phyloP scores from a whole-genome alignment of 352 stramenopile genomes.

The Phytophthora idaei region DNA sequence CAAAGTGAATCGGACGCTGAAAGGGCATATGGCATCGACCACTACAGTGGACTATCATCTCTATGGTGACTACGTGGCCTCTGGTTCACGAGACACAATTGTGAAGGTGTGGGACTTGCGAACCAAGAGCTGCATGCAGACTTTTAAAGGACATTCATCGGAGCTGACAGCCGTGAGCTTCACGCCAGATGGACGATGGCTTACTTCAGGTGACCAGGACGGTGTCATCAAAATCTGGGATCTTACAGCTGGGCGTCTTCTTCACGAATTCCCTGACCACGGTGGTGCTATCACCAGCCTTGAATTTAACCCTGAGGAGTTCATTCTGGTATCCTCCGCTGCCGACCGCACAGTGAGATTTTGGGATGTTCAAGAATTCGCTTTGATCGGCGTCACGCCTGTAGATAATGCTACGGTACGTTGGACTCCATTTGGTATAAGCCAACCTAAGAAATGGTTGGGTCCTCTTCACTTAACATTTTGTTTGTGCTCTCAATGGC shows the following conservation, averaged over 20 bases:
- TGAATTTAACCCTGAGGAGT: conserved; percentile 88
- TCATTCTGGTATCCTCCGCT: conserved; percentile 82
- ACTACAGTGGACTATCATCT: conserved; percentile 85
- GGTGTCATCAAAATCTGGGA: conserved; percentile 88
- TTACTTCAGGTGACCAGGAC: conserved; percentile 76
- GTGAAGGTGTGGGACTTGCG: conserved; percentile 89
- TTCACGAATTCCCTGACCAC: conserved; percentile 80
- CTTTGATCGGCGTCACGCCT: conserved; percentile 78
- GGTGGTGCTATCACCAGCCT: conserved; percentile 76
- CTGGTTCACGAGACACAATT: conserved; percentile 79
- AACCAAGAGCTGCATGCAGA: conserved; percentile 88
- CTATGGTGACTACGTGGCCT: conserved; percentile 88
- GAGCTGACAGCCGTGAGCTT: conserved; percentile 83
- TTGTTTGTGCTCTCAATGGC: not conserved
- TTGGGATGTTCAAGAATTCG: conserved; percentile 88
- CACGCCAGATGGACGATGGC: conserved; percentile 82
- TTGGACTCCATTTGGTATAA: not conserved
- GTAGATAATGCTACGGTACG: conserved; percentile 76
- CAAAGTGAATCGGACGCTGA: conserved; percentile 81
- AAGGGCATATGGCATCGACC: conserved; percentile 86
- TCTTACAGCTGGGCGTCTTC: conserved; percentile 74
- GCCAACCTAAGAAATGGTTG: not conserved
- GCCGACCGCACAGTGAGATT: conserved; percentile 82
- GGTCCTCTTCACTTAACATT: not conserved
- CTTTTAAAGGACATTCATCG: conserved; percentile 80